Conservation (phyloP, 164 flowering plant genomes). For the Nymphaea colorata region DNA sequence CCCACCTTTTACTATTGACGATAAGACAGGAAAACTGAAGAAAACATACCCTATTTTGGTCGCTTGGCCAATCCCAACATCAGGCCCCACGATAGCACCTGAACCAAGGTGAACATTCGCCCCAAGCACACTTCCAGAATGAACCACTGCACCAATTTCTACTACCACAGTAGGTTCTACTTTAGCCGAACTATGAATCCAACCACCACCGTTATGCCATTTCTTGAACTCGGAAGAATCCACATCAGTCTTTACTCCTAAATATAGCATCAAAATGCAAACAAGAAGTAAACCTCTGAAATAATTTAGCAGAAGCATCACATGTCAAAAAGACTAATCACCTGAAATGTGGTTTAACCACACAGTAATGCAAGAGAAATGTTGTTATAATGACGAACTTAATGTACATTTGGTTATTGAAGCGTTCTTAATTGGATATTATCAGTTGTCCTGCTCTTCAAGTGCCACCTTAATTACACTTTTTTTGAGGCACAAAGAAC, state of each 20-base stretch:
- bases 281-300: not conserved
- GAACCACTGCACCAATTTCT: conserved; percentile 69
- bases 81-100: conserved; percentile 68
- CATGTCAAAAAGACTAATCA: too few relatives aligned
- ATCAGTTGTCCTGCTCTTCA: too few relatives aligned
- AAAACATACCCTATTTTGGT: conserved; percentile 59
- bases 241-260: not conserved
- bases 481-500: too few relatives aligned
- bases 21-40: too few relatives aligned
- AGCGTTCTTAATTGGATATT: too few relatives aligned
- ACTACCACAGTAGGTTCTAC: conserved; percentile 48
- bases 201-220: conserved; percentile 69
- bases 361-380: too few relatives aligned
- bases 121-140: conserved; percentile 40
- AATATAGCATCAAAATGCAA: too few relatives aligned
- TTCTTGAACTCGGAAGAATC: conserved; percentile 28
- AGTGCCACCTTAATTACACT: too few relatives aligned
- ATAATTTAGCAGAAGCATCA: not conserved
- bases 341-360: too few relatives aligned
- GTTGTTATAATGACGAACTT: too few relatives aligned
- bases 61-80: conserved; percentile 52
- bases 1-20: too few relatives aligned
- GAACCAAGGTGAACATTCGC: conserved; percentile 57
- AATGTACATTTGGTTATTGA: too few relatives aligned
- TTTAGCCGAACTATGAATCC: conserved; percentile 47